Evolutionary conservation across 1,284 basidiomycete species (phyloP).

Genomic region (Ustilago curta): DNA sequence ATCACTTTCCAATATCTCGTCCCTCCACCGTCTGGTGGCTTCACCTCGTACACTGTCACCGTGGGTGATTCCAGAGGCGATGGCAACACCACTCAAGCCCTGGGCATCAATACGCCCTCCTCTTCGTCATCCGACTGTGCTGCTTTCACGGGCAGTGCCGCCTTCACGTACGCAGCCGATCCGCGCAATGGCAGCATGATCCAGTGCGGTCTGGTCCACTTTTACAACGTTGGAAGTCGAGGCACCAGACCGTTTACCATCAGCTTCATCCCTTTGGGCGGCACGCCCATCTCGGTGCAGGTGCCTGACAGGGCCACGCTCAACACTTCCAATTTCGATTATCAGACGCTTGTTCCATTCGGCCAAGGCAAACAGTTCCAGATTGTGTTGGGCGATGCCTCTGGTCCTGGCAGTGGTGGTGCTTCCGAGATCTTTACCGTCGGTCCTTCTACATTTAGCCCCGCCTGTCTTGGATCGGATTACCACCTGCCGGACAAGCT

Average conservation of each 20-base stretch:
- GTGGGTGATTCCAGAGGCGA: slow-evolving; percentile 49
- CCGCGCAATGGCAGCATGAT: slow-evolving; percentile 36
- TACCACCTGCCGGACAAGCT: slow-evolving; percentile 24
- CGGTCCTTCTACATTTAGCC: slow-evolving; percentile 13
- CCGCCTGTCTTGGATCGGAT: slow-evolving; percentile 25
- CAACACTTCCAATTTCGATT: slow-evolving; percentile 50
- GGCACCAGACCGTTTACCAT: slow-evolving; percentile 56
- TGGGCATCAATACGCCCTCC: slow-evolving; percentile 31
- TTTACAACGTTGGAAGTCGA: slow-evolving; percentile 52
- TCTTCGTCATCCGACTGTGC: slow-evolving; percentile 27
- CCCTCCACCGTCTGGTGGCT: slow-evolving; percentile 36
- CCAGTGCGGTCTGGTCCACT: slow-evolving; percentile 49
- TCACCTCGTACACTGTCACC: slow-evolving; percentile 41
- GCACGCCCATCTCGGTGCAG: slow-evolving; percentile 37
- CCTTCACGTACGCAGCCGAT: slow-evolving; percentile 50
- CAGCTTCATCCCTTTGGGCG: slow-evolving; percentile 46
- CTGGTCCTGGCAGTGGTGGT: slow-evolving; percentile 51
- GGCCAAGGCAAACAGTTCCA: slow-evolving; percentile 49
- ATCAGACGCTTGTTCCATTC: slow-evolving; percentile 41
- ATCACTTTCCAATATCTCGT: slow-evolving; percentile 57
- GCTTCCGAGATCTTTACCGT: slow-evolving; percentile 46
- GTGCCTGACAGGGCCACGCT: slow-evolving; percentile 38
- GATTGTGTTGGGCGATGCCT: slow-evolving; percentile 47
- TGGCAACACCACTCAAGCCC: slow-evolving; percentile 47
- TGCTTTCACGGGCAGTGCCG: slow-evolving; percentile 38